Base-by-base conservation (phyloP, 2,329 filamentous ascomycete species). In the Pestalotiopsis sp. region DNA sequence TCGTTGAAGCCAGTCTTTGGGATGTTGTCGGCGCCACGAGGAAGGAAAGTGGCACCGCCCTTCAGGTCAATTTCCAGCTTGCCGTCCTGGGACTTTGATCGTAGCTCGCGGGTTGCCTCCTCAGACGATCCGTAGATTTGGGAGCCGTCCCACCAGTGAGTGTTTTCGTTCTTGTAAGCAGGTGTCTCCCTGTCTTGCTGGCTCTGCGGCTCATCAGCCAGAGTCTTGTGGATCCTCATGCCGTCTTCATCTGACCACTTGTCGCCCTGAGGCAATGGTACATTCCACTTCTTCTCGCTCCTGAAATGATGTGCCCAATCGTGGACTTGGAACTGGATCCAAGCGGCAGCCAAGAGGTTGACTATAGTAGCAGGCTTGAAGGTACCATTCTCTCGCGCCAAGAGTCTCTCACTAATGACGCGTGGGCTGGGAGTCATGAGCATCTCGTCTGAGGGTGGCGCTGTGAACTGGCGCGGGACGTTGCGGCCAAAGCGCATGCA, bases 291-390 rank as follows among this genome's bases (percentile, higher is more conserved):
- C 52, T 79, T 74, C 59, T 79, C 58, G 38, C 56, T 67, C n/a
- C 65, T 14, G n/a, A 59, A 61, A 36, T 61, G 65, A n/a, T 67
- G 56, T 27, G 65, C 65, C 81, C 81, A 84, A 68, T 83, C 82
- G 67, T 84, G 83, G 0, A 80, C 80, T 67, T 84, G 82, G 66
- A 85, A 84, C 70, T 85, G 83, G n/a, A 85, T 84, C 82, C 83
- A 85, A 1, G 83, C 83, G 14, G 83, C 83, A 2, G 83, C 83
- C 6, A 85, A 74, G 52, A 85, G 70, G 67, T 85, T 85, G 68
- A 85, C 67, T 1, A 77, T 82, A 0, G 81, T 84, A 0, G 83
- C 83, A 3, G 82, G 82, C 27, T 81, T 82, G 71, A 85, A 85
- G 2, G 69, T 66, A 9, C 69, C 71, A 3, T 74, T 76, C n/a